Base-by-base conservation (phyloP, 257 asterid species). In the Mitragyna speciosa region DNA sequence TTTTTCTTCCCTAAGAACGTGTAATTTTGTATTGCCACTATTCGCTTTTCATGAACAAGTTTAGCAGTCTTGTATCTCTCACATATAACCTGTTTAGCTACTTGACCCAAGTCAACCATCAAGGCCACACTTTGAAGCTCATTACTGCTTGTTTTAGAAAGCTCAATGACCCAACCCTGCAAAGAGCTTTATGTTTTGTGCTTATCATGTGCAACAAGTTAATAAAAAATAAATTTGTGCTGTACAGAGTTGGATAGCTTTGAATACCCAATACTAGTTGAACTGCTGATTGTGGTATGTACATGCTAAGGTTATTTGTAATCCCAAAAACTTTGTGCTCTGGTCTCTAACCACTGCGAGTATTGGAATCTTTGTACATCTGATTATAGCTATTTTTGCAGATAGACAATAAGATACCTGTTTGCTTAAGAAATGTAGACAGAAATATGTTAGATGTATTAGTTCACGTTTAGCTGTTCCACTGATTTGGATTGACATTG, bases 401-500 rank as follows among this genome's bases (percentile, higher is more conserved):
- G 43, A 39, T 56, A 30, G 59, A 54, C 30, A 39, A 22, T 5
- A 7, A 31, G 63, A 61, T 12, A 12, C 19, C 54, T 70, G n/a
- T 54, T 30, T 41, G 66, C 63, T 43, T 64, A 41, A 14, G 28
- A 68, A 14, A 47, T 5, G 17, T 45, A 28, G 2, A 9, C 20
- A 26, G 80, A 24, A 28, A 33, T 28, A 41, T 76, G 19, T 43
- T 58, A 19, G 28, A 45, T 61, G 58, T 76, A 5, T 26, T 43
- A n/a, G 36, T 22, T 31, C 26, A 71, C 54, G 75, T 80, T 39
- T 31, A 67, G 70, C 49, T 22, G n/a, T 7, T 51, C 11, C 9
- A 36, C 30, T 45, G 71, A 72, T 73, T 79, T 72, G 70, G 26
- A 45, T 73, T 82, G 70, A 31, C 31, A 39, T 71, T 64, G 45